Evolutionary conservation across 345 rosid genomes (phyloP).

Genomic region (Eucalyptus melliodora): DNA sequence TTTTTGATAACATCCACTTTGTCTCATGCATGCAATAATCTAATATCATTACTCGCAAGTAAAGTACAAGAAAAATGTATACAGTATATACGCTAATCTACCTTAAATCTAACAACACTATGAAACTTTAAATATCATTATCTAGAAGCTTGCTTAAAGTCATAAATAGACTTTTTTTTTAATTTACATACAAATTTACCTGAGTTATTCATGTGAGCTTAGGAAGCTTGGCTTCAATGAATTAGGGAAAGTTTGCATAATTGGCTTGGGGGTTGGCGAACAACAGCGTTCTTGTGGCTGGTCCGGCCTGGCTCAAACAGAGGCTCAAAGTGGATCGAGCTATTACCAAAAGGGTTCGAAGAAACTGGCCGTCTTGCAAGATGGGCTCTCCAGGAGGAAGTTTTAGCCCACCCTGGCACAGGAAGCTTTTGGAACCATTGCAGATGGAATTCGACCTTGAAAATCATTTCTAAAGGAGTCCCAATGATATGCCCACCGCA

Average conservation of each 20-base stretch:
- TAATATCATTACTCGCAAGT: too few species aligned
- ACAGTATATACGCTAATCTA: too few species aligned
- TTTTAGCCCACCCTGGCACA: background rate
- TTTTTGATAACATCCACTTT: too few species aligned
- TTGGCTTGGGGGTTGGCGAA: background rate
- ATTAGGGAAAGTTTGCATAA: background rate
- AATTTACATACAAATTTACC: too few species aligned
- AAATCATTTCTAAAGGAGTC: background rate
- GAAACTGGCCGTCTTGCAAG: background rate
- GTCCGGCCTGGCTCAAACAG: background rate
- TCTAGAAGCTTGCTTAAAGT: too few species aligned
- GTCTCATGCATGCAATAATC: too few species aligned
- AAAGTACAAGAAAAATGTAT: too few species aligned
- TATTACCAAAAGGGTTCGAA: background rate
- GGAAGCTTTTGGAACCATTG: background rate
- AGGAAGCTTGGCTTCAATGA: background rate
- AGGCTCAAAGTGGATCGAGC: background rate
- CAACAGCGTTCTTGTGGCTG: background rate
- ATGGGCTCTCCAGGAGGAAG: background rate
- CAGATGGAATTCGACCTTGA: background rate
- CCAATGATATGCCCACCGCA: background rate
- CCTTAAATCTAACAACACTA: too few species aligned
- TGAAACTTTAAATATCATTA: too few species aligned
- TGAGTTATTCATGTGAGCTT: background rate
- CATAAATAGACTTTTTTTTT: too few species aligned